phyloP scores from a whole-genome alignment of 345 rosid genomes.

The Pugionium dolabratum region DNA sequence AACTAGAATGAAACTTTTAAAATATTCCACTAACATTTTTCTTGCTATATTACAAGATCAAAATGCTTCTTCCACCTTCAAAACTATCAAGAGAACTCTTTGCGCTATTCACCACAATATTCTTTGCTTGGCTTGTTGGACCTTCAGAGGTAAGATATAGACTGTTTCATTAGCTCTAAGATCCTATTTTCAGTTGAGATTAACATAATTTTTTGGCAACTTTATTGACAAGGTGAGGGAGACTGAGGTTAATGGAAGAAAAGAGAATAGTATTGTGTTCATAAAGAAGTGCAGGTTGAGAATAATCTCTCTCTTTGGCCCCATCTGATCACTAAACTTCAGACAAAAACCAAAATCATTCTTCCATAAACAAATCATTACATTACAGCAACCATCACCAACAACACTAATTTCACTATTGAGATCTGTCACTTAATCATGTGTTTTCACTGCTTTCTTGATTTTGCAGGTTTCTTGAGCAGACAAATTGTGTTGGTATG shows the following conservation, averaged over 20 bases:
- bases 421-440: conserved; percentile 1
- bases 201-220: background rate
- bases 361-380: conserved; percentile 43
- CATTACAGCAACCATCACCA: conserved; percentile 38
- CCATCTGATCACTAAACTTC: conserved; percentile 43
- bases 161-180: background rate
- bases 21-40: background rate
- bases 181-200: background rate
- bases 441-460: background rate
- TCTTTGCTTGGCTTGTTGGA: conserved; percentile 86
- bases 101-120: conserved; percentile 78
- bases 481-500: conserved; percentile 83
- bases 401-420: conserved; percentile 26
- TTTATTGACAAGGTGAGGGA: conserved; percentile 44
- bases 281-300: conserved; percentile 86
- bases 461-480: conserved; percentile 74
- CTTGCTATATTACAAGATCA: conserved; percentile 50
- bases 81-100: conserved; percentile 71
- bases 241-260: conserved; percentile 70
- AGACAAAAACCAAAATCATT: conserved; percentile 39
- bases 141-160: conserved; percentile 61
- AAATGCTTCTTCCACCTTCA: conserved; percentile 57
- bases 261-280: conserved; percentile 78
- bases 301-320: conserved; percentile 38
- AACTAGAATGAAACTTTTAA: background rate